Evolutionary conservation across 2,329 filamentous ascomycete species (phyloP).

Genomic region (Colletotrichum lupini): DNA sequence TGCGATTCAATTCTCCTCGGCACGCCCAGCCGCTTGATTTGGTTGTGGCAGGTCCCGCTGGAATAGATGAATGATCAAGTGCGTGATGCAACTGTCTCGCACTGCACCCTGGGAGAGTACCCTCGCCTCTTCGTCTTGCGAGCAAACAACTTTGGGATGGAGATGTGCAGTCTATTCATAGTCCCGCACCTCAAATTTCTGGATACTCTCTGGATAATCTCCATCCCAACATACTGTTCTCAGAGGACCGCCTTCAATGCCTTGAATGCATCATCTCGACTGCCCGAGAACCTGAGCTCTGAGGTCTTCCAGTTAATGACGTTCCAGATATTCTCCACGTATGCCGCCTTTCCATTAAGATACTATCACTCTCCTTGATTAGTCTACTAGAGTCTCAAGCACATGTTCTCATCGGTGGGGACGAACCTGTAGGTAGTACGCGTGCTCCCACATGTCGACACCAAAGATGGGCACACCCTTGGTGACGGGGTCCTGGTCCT

Average conservation of each 20-base stretch:
- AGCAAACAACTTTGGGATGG: background rate
- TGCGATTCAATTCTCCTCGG: background rate
- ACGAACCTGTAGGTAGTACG: slow-evolving; percentile 83
- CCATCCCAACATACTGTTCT: background rate
- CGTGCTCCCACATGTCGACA: slow-evolving; percentile 94
- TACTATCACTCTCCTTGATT: slow-evolving; percentile 64
- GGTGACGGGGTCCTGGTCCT: slow-evolving; percentile 84
- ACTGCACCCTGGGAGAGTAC: no score
- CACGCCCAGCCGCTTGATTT: background rate
- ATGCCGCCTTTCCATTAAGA: slow-evolving; percentile 79
- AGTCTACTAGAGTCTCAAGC: background rate
- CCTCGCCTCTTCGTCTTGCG: background rate
- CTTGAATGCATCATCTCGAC: slow-evolving; percentile 57
- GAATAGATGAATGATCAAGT: background rate
- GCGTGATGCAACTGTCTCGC: background rate
- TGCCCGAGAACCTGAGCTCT: slow-evolving; percentile 69
- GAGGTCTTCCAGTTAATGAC: slow-evolving; percentile 82
- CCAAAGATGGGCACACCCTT: slow-evolving; percentile 76
- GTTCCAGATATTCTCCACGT: slow-evolving; percentile 81
- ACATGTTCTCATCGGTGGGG: background rate
- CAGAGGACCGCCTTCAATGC: slow-evolving; percentile 55
- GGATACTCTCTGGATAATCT: background rate
- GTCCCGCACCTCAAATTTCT: no score
- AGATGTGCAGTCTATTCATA: background rate
- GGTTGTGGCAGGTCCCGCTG: background rate